Evolutionary conservation across 2,329 filamentous ascomycete species (phyloP).

Genomic region (Colletotrichum liaoningense): DNA sequence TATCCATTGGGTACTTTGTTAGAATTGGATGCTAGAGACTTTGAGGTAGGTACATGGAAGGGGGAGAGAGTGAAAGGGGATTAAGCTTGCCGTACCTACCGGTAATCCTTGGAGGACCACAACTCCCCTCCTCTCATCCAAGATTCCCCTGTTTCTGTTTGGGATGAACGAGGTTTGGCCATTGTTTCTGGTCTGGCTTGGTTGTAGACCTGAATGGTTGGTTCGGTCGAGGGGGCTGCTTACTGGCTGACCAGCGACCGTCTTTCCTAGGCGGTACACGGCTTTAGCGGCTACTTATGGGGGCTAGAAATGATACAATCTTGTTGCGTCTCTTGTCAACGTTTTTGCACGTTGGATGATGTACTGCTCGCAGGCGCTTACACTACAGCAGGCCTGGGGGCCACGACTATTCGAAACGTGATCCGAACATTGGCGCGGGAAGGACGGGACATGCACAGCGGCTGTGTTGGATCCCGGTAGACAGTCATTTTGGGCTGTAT

Average conservation of each 20-base stretch:
- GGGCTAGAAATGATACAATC: background rate
- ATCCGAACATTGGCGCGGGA: constrained; percentile 22
- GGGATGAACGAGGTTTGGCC: constrained; percentile 19
- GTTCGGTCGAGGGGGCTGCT: background rate
- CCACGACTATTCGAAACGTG: constrained; percentile 15
- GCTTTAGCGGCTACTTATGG: background rate
- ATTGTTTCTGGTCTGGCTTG: background rate
- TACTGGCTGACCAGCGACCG: background rate
- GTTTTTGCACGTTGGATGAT: too few relatives aligned
- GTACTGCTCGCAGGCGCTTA: constrained; percentile 1
- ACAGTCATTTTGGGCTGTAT: background rate
- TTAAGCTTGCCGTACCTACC: background rate
- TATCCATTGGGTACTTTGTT: too few relatives aligned
- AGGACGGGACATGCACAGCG: constrained; percentile 10
- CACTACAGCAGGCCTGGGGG: background rate
- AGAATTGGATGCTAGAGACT: background rate
- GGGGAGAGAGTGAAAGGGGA: background rate
- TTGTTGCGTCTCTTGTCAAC: background rate
- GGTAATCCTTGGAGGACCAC: background rate
- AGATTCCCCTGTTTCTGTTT: background rate
- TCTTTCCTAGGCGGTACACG: background rate
- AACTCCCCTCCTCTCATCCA: background rate
- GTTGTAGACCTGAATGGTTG: background rate
- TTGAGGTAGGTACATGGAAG: background rate
- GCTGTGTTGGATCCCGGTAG: background rate